Evolutionary conservation across 2,329 filamentous ascomycete species (phyloP).

Genomic region (Canariomyces notabilis): DNA sequence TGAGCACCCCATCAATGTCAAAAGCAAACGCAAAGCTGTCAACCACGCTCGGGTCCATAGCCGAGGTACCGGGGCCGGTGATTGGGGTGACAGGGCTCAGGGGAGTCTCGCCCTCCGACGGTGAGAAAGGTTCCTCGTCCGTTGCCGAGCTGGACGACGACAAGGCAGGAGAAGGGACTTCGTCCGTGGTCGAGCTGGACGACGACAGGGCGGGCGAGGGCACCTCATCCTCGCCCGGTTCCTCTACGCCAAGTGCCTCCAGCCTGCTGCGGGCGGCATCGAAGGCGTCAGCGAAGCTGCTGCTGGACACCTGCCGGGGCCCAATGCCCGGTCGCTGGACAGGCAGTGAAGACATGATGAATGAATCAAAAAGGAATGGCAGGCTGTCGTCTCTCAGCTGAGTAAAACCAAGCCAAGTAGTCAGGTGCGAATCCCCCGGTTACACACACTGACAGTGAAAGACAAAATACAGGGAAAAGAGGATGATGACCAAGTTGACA

Average conservation of each 20-base stretch:
- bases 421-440: conserved; percentile 7
- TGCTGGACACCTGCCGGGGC: conserved; percentile 28
- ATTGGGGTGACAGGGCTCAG: conserved; percentile 34
- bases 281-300: conserved; percentile 33
- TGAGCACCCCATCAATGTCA: conserved; percentile 80
- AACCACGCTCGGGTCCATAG: conserved; percentile 36
- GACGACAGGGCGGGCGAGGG: conserved; percentile 15
- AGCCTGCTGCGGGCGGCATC: conserved; percentile 29
- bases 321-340: conserved; percentile 27
- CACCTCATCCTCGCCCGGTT: conserved; percentile 15
- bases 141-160: conserved; percentile 14
- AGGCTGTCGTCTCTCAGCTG: not conserved
- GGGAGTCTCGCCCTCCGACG: conserved; percentile 26
- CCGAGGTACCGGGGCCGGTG: conserved; percentile 30
- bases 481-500: conserved; percentile 3
- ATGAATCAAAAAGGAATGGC: conserved; percentile 10
- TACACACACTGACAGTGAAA: conserved; percentile 3
- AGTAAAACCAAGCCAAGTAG: conserved; percentile 1
- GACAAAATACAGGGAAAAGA: conserved; percentile 1
- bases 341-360: conserved; percentile 23
- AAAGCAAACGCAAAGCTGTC: conserved; percentile 74
- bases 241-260: conserved; percentile 20
- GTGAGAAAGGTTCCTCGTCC: conserved; percentile 10
- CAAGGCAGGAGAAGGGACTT: conserved; percentile 15
- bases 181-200: conserved; percentile 18